Evolutionary conservation across 139 green algal species (phyloP), one percentile per base, ranked within the genome.

Genomic region (Tetradesmus lagerheimii): DNA sequence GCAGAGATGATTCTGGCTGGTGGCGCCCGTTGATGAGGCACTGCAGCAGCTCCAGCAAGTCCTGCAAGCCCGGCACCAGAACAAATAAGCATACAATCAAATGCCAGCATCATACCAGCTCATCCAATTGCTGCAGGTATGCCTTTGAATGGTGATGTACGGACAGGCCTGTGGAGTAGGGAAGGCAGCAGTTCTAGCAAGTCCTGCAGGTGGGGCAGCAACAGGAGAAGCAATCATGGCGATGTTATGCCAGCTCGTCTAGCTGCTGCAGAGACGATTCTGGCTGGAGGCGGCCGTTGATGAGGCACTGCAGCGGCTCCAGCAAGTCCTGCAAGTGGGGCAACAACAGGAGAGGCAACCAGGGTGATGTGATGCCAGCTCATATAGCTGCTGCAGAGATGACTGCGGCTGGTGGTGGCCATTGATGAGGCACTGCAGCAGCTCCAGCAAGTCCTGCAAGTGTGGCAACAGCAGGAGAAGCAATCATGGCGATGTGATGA

Each of bases 11-110:
- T 50, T 97, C 94, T 4, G 94, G 94, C 4, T 90, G 90, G 25
- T 88, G 93, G 3, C 94, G 85, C 34, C 88, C 62, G 38, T 95
- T 91, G 82, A 98, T 96, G 80, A 94, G 92, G 23, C 96, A 96
- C 27, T 97, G 91, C 43, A 97, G 93, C 53, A 97, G 97, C 66
- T 97, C 92, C 71, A 95, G 93, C 66, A 97, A 89, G 53, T 97
- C 95, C 85, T 94, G 93, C 6, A 64, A 31, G n/a, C 27, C 53
- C 16, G 27, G 34, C 5, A 9, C 53, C 35, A 31, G 76, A 0
- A 62, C 76, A 83, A 25, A 25, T 31, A 31, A 31, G 37, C 8
- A 23, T 27, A n/a, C 62, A 74, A 9, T 16, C 20, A 74, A 74
- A 74, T 11, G 25, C 62, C 6, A 9, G 45, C 45, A 12, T 57